Percentiles rank a stretch among this genome's conserved stretches.
phyloP scores from a whole-genome alignment of 163 green algal genomes.

The Scenedesmus sp. region DNA sequence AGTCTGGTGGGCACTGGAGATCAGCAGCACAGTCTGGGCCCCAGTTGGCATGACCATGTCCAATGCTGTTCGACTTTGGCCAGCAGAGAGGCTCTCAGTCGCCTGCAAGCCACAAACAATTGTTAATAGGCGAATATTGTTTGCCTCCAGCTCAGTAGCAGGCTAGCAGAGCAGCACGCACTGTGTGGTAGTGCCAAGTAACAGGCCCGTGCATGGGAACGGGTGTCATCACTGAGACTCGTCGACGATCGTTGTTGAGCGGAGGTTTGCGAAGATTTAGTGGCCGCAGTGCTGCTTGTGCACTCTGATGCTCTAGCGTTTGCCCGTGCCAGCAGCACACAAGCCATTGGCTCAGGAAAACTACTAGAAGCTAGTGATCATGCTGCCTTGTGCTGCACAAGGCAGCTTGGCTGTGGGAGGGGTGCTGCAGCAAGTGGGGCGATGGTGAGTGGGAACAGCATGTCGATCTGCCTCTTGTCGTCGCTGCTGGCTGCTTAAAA shows the following conservation, averaged over 20 bases:
- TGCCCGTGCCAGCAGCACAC: not conserved
- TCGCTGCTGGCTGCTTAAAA: not conserved
- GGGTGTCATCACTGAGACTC: not conserved
- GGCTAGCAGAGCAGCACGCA: not conserved
- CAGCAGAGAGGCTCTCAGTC: too few species aligned
- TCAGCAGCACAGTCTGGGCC: too few species aligned
- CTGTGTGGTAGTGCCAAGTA: constrained; percentile 9
- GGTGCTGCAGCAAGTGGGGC: constrained; percentile 33
- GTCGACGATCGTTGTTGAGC: not conserved
- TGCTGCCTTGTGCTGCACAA: constrained; percentile 40
- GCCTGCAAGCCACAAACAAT: not conserved
- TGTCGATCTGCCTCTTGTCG: not conserved
- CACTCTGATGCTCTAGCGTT: not conserved
- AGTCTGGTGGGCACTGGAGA: too few species aligned
- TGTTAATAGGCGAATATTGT: not conserved
- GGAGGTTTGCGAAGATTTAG: not conserved
- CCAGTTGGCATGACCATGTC: too few species aligned
- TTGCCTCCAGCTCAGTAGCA: not conserved
- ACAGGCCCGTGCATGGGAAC: not conserved
- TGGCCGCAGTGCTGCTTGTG: not conserved
- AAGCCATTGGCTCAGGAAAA: not conserved
- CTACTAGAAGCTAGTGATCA: not conserved
- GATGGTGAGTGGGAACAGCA: constrained; percentile 23
- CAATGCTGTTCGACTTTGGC: too few species aligned
- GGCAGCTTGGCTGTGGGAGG: constrained; percentile 25